phyloP scores from a whole-genome alignment of 306 rosid species.

The Pterocarpus santalinus region DNA sequence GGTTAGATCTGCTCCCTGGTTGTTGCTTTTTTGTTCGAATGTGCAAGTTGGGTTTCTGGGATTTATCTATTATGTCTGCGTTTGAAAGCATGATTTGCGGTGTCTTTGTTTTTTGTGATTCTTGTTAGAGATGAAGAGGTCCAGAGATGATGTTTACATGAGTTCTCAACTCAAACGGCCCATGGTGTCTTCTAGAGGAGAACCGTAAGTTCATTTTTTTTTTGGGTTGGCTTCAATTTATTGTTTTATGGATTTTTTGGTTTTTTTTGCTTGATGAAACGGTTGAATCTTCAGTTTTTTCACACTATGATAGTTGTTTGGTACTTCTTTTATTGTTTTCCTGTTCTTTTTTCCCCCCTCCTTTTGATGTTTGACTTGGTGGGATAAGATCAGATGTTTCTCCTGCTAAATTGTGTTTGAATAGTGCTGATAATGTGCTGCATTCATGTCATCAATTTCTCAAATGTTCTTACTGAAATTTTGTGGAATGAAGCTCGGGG shows the following conservation, averaged over 20 bases:
- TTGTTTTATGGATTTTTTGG: constrained; percentile 14
- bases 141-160: constrained; percentile 80
- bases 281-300: constrained; percentile 27
- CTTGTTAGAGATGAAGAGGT: constrained; percentile 81
- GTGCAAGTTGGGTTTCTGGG: constrained; percentile 59
- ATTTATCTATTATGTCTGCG: constrained; percentile 49
- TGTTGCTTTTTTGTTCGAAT: constrained; percentile 63
- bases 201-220: constrained; percentile 67
- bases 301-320: neutral
- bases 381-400: constrained; percentile 44
- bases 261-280: constrained; percentile 45
- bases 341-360: neutral
- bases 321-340: neutral
- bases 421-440: constrained; percentile 44
- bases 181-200: constrained; percentile 73
- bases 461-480: neutral
- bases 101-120: constrained; percentile 38
- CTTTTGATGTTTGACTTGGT: constrained; percentile 40
- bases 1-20: constrained; percentile 81
- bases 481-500: constrained; percentile 71
- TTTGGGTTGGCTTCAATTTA: constrained; percentile 9
- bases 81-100: constrained; percentile 67
- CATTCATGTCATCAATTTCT: constrained; percentile 26
- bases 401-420: constrained; percentile 28
- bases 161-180: constrained; percentile 91